phyloP scores from a whole-genome alignment of 2,329 filamentous ascomycete genomes.

The Aspergillus pseudonomiae region DNA sequence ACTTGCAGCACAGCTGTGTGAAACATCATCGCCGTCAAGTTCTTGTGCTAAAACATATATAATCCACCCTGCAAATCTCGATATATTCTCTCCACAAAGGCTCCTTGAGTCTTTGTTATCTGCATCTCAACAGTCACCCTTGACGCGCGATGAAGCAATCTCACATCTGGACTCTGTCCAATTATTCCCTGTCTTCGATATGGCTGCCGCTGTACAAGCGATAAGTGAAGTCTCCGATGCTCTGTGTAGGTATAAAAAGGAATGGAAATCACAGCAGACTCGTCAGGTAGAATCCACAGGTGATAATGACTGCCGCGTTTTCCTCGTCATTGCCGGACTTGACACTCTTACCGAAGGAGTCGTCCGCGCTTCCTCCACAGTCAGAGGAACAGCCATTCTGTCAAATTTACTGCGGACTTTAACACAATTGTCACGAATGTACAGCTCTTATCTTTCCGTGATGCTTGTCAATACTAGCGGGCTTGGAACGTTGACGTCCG shows the following conservation, averaged over 20 bases:
- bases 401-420: slow-evolving; percentile 36
- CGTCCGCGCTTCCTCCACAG: slow-evolving; percentile 42
- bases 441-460: slow-evolving; percentile 34
- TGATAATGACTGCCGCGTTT: slow-evolving; percentile 7
- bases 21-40: slow-evolving; percentile 6
- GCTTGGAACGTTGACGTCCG: slow-evolving; percentile 23
- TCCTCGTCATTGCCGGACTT: slow-evolving; percentile 40
- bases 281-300: neutral
- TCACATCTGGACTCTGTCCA: slow-evolving; percentile 36
- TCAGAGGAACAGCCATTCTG: slow-evolving; percentile 37
- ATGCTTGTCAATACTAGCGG: slow-evolving; percentile 42
- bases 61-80: slow-evolving; percentile 35
- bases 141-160: slow-evolving; percentile 35
- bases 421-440: slow-evolving; percentile 35
- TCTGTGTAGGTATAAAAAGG: slow-evolving; percentile 25
- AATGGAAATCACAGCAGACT: slow-evolving; percentile 7
- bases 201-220: slow-evolving; percentile 33
- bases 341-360: slow-evolving; percentile 40
- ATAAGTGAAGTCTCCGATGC: slow-evolving; percentile 33
- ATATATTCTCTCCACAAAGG: slow-evolving; percentile 33
- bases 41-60: slow-evolving; percentile 32
- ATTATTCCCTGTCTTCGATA: slow-evolving; percentile 36
- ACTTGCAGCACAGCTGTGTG: neutral
- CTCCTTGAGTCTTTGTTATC: slow-evolving; percentile 33
- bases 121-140: slow-evolving; percentile 6